These are phyloP conservation scores for Ascochyta clinopodiicola DNA, from an alignment of 2,329 filamentous ascomycete genomes.

Conservation along the genomic window DNA sequence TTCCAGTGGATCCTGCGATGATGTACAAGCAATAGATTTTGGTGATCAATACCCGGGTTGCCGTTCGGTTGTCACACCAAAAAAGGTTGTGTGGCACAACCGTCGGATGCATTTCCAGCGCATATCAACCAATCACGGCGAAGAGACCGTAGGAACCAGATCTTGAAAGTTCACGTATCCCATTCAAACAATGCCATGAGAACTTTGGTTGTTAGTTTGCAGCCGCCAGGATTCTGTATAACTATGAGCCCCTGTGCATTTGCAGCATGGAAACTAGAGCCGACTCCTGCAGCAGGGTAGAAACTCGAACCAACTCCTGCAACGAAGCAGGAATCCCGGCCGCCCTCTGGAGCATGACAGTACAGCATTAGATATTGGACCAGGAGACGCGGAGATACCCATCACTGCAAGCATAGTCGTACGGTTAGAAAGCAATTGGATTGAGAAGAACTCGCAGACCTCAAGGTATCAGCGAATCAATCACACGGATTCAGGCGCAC, in stretches of 20 bases:
- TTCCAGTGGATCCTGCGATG: conserved; percentile 45
- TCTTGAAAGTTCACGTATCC: conserved; percentile 1
- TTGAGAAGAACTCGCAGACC: background rate
- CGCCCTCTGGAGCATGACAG: background rate
- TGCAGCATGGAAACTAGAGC: background rate
- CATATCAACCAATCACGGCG: conserved; percentile 6
- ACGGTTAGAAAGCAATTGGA: conserved; percentile 1
- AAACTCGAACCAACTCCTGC: background rate
- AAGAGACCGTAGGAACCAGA: conserved; percentile 1
- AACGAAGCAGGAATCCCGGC: background rate
- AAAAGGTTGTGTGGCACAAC: conserved; percentile 5
- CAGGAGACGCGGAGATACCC: background rate
- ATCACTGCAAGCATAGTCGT: background rate
- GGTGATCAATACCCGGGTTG: conserved; percentile 1
- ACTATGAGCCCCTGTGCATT: conserved; percentile 2
- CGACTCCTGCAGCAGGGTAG: background rate
- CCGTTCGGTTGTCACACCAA: conserved; percentile 10
- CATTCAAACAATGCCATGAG: conserved; percentile 4
- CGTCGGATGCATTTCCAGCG: background rate
- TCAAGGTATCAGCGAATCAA: background rate
- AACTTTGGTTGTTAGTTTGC: background rate
- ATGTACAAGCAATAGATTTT: conserved; percentile 37
- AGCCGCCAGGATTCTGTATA: conserved; percentile 1
- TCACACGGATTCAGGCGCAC: background rate
- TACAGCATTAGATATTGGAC: conserved; percentile 4